Evolutionary conservation across 768 basidiomycete genomes (phyloP).

Genomic region (Boletus coccyginus): DNA sequence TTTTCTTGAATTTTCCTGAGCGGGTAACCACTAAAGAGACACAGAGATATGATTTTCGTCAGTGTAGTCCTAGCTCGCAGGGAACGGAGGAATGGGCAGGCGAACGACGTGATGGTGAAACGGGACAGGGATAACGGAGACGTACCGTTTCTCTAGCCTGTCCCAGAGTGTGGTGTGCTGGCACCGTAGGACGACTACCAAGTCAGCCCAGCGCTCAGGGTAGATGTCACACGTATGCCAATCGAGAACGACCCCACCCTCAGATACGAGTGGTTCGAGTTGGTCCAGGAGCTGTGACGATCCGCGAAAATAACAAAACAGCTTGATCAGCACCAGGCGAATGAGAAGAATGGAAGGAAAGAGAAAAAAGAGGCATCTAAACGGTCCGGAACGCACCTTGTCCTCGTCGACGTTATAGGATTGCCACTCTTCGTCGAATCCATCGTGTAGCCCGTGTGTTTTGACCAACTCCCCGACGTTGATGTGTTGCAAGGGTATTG

Average conservation of each 20-base stretch:
- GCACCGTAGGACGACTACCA: conserved; percentile 90
- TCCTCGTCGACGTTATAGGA: too few relatives aligned
- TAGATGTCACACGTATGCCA: conserved; percentile 95
- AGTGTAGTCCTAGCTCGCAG: neutral
- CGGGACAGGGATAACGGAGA: neutral
- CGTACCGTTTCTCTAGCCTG: conserved; percentile 82
- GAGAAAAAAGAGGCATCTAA: too few relatives aligned
- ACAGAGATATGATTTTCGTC: neutral
- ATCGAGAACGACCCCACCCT: conserved; percentile 84
- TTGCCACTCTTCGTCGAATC: too few relatives aligned
- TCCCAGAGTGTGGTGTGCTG: conserved; percentile 88
- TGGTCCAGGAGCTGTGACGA: conserved; percentile 47
- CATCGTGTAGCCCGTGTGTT: too few relatives aligned
- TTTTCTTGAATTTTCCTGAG: conserved; percentile 97
- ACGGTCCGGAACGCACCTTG: neutral
- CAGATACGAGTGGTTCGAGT: conserved; percentile 65
- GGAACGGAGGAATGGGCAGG: too few relatives aligned
- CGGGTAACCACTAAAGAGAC: conserved; percentile 64
- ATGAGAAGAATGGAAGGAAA: too few relatives aligned
- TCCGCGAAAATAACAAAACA: too few relatives aligned
- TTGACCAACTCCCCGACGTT: too few relatives aligned
- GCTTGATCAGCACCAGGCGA: too few relatives aligned
- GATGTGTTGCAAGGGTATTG: too few relatives aligned
- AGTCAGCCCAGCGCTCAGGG: conserved; percentile 95
- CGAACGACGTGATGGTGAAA: neutral